A percentile compares a stretch with the other conserved stretches of the same genome.
Evolutionary conservation across 805 yeast genomes (phyloP).

Genomic region (Jamesozyma rosinii): DNA sequence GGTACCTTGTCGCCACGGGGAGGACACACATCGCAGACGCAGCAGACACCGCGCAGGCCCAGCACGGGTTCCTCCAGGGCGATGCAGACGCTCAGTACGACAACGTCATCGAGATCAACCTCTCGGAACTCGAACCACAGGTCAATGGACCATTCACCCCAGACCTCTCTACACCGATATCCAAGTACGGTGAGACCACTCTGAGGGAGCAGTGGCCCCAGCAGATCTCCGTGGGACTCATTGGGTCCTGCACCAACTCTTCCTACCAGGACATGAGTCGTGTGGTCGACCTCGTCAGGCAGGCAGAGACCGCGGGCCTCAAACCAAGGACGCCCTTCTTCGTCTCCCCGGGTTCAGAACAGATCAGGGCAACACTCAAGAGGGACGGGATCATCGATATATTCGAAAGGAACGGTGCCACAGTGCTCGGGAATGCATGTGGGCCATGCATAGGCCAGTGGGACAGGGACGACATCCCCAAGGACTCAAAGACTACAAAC

Average conservation of each 20-base stretch:
- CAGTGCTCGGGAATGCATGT: constrained; percentile 93
- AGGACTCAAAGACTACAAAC: constrained; percentile 57
- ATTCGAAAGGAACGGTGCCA: constrained; percentile 81
- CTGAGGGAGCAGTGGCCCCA: constrained; percentile 75
- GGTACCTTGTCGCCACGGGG: constrained; percentile 75
- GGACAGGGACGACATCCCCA: constrained; percentile 80
- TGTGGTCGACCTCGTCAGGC: constrained; percentile 80
- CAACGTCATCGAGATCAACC: constrained; percentile 81
- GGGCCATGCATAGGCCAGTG: constrained; percentile 99
- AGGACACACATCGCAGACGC: constrained; percentile 76
- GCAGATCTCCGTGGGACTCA: constrained; percentile 81
- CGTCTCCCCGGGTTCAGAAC: constrained; percentile 98
- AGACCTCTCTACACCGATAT: constrained; percentile 88
- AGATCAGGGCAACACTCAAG: constrained; percentile 91
- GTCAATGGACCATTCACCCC: constrained; percentile 98
- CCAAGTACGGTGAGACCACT: constrained; percentile 67
- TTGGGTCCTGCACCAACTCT: constrained; percentile 97
- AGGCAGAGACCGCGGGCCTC: constrained; percentile 78
- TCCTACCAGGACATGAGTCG: constrained; percentile 98
- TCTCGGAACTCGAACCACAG: constrained; percentile 83
- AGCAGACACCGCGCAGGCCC: constrained; percentile 52
- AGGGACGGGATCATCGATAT: constrained; percentile 83
- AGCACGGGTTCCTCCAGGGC: constrained; percentile 60
- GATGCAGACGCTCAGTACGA: constrained; percentile 89
- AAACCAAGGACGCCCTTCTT: constrained; percentile 86